Evolutionary conservation across 768 basidiomycete species (phyloP), one percentile per base, ranked within the genome.

Genomic region (Porphyrellus cyaneotinctus): DNA sequence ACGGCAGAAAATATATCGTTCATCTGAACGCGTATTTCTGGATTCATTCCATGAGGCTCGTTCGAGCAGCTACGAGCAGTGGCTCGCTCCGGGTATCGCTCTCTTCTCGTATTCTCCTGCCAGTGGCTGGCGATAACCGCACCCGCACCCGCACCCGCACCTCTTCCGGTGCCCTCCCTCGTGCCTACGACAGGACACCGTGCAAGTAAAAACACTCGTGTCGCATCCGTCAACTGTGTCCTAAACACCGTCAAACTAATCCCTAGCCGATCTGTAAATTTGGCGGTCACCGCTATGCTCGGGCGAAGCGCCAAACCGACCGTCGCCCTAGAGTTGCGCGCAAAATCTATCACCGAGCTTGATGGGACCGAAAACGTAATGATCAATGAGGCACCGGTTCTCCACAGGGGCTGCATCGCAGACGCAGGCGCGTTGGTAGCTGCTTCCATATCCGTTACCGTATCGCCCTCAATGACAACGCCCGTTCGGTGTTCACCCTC

Each of bases 301-400:
- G 67, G 8, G 24, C 30, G 49, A 42, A 67, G 24, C 38, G 44
- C 41, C 45, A 67, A 38, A 4, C 52, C 56, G 11, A 67, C 49
- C 20, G 58, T 58, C 8, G 53, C 49, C 28, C 3, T 13, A 14
- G 53, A 37, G 43, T 53, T 52, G 33, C 12, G 37, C 10, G 20
- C 49, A 49, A 53, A 58, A 23, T 53, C 47, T 33, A 69, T 47
- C 24, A 66, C 32, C 1, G 43, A 32, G 28, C 20, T 11, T 0
- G 64, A 32, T 12, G 56, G 45, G 11, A 56, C 28, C 8, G 54
- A 51, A 49, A 68, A 64, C 10, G 50, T 58, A 22, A 68, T 36
- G 46, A 66, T 52, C 41, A 67, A 20, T 2, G 62, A 51, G 0
- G 66, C 62, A 2, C 24, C 46, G 11, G 53, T 54, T 22, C 51